phyloP scores from a whole-genome alignment of 163 green algal genomes.

The Scenedesmus sp. region DNA sequence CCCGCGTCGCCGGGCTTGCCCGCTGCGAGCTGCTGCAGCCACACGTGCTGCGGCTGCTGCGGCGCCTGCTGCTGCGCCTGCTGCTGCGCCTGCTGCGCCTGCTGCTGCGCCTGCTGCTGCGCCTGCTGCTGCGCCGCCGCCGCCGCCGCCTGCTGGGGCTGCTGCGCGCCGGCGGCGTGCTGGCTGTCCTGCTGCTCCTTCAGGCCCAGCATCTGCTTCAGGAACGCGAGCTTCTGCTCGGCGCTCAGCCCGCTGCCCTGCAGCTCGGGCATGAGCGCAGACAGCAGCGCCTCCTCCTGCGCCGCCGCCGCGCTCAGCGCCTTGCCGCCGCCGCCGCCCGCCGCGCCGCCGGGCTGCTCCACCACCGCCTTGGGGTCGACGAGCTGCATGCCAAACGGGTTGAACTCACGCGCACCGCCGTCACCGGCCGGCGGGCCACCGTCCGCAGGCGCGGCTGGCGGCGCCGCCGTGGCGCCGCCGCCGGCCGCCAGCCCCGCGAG shows the following conservation, averaged over 20 bases:
- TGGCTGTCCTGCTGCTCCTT: conserved; percentile 39
- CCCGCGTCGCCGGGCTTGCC: background rate
- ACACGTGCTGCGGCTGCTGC: conserved; percentile 31
- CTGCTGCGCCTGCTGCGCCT: background rate
- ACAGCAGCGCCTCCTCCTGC: conserved; percentile 29
- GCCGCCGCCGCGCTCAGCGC: conserved; percentile 7
- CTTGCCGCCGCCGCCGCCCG: background rate
- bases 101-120: conserved; percentile 1
- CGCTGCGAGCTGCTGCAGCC: conserved; percentile 40
- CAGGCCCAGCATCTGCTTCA: conserved; percentile 41
- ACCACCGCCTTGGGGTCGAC: conserved; percentile 5
- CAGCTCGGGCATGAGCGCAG: conserved; percentile 28
- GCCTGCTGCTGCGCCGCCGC: conserved; percentile 1
- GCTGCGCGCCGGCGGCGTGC: no score
- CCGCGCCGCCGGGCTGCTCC: background rate
- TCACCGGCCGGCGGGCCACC: background rate
- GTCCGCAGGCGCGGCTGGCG: no score
- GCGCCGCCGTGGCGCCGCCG: no score
- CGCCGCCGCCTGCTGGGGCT: conserved; percentile 1
- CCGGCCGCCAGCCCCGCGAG: no score
- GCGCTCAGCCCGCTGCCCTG: background rate
- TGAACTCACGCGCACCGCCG: background rate
- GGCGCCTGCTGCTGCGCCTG: background rate
- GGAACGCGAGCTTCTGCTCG: conserved; percentile 21
- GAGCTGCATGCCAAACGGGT: conserved; percentile 22